These are phyloP conservation scores for Suillus alpinus DNA, from an alignment of 768 basidiomycete species.

Conservation along the genomic window DNA sequence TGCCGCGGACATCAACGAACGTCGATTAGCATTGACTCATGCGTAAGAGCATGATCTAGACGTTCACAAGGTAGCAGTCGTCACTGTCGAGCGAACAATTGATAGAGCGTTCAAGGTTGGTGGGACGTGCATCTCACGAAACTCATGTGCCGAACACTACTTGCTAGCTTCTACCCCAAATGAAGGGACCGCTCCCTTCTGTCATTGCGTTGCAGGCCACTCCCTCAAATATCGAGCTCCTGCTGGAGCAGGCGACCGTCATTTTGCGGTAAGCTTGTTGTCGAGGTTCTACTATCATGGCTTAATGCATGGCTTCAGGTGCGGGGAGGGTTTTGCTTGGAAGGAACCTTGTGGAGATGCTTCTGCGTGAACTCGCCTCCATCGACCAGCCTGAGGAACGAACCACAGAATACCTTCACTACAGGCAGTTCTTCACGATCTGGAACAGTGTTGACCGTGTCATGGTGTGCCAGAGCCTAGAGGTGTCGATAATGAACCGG, in stretches of 20 bases:
- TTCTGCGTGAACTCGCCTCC: conserved; percentile 60
- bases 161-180: conserved; percentile 60
- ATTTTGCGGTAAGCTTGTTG: conserved; percentile 68
- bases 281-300: background rate
- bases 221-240: conserved; percentile 53
- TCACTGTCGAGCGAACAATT: conserved; percentile 76
- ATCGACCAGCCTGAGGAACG: no score
- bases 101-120: conserved; percentile 65
- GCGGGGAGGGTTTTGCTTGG: conserved; percentile 73
- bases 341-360: conserved; percentile 50
- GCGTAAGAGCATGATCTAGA: conserved; percentile 86
- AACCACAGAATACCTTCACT: conserved; percentile 76
- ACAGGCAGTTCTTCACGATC: conserved; percentile 73
- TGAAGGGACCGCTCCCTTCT: no score
- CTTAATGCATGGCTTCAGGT: conserved; percentile 37
- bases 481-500: conserved; percentile 54
- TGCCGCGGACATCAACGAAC: conserved; percentile 58
- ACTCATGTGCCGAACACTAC: no score
- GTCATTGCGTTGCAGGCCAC: conserved; percentile 55
- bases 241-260: conserved; percentile 83
- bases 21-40: conserved; percentile 65
- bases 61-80: conserved; percentile 72
- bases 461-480: conserved; percentile 56
- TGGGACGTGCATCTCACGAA: no score
- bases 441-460: conserved; percentile 67